phyloP scores from a whole-genome alignment of 805 yeast genomes.

The Osmozyma mogii region DNA sequence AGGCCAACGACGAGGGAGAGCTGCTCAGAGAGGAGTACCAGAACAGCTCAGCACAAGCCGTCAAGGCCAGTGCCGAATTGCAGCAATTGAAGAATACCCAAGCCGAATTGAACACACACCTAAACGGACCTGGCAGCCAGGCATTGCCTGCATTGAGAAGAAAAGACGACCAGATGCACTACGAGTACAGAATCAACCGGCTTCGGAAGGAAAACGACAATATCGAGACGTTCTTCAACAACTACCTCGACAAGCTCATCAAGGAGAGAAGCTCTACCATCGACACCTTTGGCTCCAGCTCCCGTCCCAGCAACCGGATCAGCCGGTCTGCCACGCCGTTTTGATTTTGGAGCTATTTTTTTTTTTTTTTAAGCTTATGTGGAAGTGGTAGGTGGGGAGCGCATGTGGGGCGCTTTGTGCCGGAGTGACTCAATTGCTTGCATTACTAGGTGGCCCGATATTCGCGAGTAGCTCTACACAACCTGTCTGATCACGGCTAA shows the following conservation, averaged over 20 bases:
- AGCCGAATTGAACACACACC: conserved; percentile 12
- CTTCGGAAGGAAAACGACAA: conserved; percentile 23
- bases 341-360: conserved; percentile 3
- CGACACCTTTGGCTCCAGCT: conserved; percentile 23
- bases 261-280: conserved; percentile 25
- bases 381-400: no score
- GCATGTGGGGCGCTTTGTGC: no score
- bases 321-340: conserved; percentile 36
- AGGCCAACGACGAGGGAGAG: conserved; percentile 23
- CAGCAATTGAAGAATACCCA: conserved; percentile 14
- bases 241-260: conserved; percentile 26
- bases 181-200: conserved; percentile 19
- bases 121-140: conserved; percentile 28
- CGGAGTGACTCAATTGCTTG: no score
- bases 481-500: no score
- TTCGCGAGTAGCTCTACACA: no score
- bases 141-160: conserved; percentile 26
- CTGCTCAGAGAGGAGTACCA: conserved; percentile 24
- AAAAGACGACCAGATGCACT: conserved; percentile 24
- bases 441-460: no score
- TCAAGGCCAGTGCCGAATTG: conserved; percentile 17
- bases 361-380: not conserved
- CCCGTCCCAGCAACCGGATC: conserved; percentile 27
- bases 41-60: conserved; percentile 26
- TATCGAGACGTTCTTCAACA: conserved; percentile 19